These are phyloP conservation scores for Trapa incisa DNA, from an alignment of 345 rosid species.

Conservation along the genomic window DNA sequence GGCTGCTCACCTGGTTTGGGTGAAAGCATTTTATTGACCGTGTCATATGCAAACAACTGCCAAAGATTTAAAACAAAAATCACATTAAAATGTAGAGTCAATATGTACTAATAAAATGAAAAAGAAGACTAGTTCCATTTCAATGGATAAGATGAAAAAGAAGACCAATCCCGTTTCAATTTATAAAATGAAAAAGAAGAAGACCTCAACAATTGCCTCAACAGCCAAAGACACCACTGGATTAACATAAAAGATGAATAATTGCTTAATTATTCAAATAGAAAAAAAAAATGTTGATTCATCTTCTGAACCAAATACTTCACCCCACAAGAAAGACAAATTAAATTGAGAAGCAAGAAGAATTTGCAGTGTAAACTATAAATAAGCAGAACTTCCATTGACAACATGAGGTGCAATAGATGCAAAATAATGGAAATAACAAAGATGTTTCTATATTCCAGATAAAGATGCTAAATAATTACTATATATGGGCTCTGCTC, in stretches of 20 bases:
- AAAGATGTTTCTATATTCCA: too few species aligned
- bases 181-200: too few species aligned
- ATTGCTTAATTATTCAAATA: too few species aligned
- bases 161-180: background rate
- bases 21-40: slow-evolving; percentile 66
- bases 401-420: too few species aligned
- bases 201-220: too few species aligned
- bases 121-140: background rate
- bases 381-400: background rate
- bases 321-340: background rate
- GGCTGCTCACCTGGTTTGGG: slow-evolving; percentile 55
- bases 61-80: background rate
- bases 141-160: background rate
- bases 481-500: too few species aligned
- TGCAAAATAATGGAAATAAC: too few species aligned
- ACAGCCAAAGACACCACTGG: too few species aligned
- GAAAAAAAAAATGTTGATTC: background rate
- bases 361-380: background rate
- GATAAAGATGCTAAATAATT: too few species aligned
- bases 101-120: background rate
- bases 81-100: background rate
- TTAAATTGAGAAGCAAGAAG: background rate
- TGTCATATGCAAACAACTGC: slow-evolving; percentile 87
- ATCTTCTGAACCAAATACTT: background rate
- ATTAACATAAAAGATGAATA: too few species aligned